These are phyloP conservation scores for Prunella vulgaris DNA, from an alignment of 257 asterid species.

Conservation along the genomic window DNA sequence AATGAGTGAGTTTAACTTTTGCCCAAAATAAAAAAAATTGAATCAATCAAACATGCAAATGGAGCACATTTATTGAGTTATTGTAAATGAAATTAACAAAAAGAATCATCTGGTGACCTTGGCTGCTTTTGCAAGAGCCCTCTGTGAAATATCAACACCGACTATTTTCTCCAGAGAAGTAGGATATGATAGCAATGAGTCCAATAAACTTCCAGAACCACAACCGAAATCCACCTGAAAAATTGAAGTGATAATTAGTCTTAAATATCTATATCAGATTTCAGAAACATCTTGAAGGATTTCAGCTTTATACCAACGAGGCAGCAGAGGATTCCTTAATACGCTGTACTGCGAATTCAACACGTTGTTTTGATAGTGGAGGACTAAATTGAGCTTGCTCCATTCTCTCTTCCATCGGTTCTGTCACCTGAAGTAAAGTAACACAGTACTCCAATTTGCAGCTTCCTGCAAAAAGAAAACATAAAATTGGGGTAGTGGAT, in stretches of 20 bases:
- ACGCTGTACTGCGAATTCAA: conserved; percentile 75
- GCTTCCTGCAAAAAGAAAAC: conserved; percentile 36
- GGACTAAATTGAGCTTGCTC: conserved; percentile 92
- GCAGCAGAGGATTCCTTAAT: conserved; percentile 66
- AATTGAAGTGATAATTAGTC: conserved; percentile 23
- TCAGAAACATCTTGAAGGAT: conserved; percentile 11
- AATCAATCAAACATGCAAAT: neutral
- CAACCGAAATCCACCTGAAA: conserved; percentile 96
- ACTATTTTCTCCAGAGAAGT: conserved; percentile 74
- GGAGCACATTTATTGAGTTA: neutral
- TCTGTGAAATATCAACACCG: conserved; percentile 80
- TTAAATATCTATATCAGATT: conserved; percentile 7
- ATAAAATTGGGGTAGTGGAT: neutral
- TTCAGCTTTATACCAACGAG: conserved; percentile 53
- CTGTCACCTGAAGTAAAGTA: conserved; percentile 63
- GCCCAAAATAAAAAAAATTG: neutral
- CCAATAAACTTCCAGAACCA: conserved; percentile 95
- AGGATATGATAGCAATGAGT: conserved; percentile 68
- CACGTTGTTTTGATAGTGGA: conserved; percentile 90
- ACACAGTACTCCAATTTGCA: conserved; percentile 63
- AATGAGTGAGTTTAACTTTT: neutral
- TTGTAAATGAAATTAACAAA: neutral
- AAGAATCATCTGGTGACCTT: conserved; percentile 50
- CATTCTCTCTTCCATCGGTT: conserved; percentile 90
- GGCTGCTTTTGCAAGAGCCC: conserved; percentile 84